phyloP scores from a whole-genome alignment of 2,329 filamentous ascomycete species.

The Fusarium cicatricum region DNA sequence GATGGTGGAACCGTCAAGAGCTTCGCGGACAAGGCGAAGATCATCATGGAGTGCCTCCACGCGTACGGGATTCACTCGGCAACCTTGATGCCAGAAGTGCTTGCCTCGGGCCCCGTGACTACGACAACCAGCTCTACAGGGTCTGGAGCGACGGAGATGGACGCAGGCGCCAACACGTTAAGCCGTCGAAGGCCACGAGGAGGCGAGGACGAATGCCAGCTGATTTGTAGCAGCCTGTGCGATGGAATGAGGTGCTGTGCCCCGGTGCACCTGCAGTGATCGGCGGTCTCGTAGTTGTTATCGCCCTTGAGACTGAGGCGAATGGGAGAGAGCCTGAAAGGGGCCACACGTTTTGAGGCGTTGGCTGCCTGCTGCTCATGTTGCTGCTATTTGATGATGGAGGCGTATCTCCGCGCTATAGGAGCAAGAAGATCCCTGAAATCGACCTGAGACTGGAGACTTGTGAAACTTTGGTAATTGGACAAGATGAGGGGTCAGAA shows the following conservation, averaged over 20 bases:
- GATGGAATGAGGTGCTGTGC: conserved; percentile 61
- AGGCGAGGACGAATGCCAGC: conserved; percentile 53
- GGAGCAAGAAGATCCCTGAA: conserved; percentile 29
- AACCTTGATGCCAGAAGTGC: conserved; percentile 72
- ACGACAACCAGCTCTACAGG: conserved; percentile 12
- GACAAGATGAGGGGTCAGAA: conserved; percentile 3
- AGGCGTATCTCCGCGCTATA: conserved; percentile 18
- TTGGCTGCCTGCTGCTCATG: conserved; percentile 14
- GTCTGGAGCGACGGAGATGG: conserved; percentile 16
- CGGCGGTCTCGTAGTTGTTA: conserved; percentile 16
- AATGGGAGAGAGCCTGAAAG: conserved; percentile 22
- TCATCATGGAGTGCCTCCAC: conserved; percentile 73
- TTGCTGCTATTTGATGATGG: conserved; percentile 11
- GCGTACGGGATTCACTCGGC: conserved; percentile 77
- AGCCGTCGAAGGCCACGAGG: conserved; percentile 28
- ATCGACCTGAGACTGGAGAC: not conserved
- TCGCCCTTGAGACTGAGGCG: conserved; percentile 2
- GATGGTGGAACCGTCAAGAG: conserved; percentile 61
- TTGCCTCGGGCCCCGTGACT: conserved; percentile 18
- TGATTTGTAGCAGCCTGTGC: conserved; percentile 61
- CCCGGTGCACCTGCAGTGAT: conserved; percentile 30
- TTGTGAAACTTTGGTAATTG: conserved; percentile 7
- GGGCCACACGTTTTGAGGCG: conserved; percentile 11
- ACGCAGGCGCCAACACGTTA: conserved; percentile 8
- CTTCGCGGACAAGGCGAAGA: conserved; percentile 69